These are phyloP conservation scores for Westerdykella aurantiaca DNA, from an alignment of 2,329 filamentous ascomycete species.

Conservation along the genomic window DNA sequence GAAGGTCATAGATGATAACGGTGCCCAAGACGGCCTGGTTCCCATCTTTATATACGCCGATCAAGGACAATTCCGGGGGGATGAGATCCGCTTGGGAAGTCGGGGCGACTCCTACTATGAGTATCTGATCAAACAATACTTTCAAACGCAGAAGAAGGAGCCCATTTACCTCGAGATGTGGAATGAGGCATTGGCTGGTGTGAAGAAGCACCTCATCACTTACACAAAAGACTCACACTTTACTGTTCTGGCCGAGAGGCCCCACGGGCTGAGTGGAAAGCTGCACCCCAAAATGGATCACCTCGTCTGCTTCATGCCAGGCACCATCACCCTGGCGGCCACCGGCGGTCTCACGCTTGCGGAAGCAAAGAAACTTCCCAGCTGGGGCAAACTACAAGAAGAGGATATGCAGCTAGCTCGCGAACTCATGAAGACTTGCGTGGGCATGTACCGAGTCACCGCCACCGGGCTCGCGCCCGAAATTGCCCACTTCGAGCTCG, in stretches of 20 bases:
- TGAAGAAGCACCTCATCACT: conserved; percentile 86
- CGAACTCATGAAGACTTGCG: conserved; percentile 94
- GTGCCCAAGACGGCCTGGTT: conserved; percentile 71
- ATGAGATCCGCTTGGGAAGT: conserved; percentile 86
- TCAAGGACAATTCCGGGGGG: conserved; percentile 69
- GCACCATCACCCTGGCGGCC: conserved; percentile 83
- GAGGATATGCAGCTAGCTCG: conserved; percentile 80
- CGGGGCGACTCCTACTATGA: conserved; percentile 97
- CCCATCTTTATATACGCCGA: conserved; percentile 86
- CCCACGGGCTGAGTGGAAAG: conserved; percentile 59
- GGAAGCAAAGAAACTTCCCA: conserved; percentile 63
- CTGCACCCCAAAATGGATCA: conserved; percentile 95
- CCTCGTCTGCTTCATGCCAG: conserved; percentile 93
- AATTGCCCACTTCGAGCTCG: conserved; percentile 84
- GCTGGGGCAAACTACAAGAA: conserved; percentile 74
- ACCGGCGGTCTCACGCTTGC: conserved; percentile 72
- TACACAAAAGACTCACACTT: conserved; percentile 76
- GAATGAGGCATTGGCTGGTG: conserved; percentile 75
- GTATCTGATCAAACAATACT: conserved; percentile 96
- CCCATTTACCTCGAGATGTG: conserved; percentile 86
- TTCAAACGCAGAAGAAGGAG: conserved; percentile 86
- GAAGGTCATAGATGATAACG: conserved; percentile 79
- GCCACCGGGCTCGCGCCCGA: conserved; percentile 88
- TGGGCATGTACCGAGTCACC: conserved; percentile 92
- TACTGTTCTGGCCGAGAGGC: conserved; percentile 86